Evolutionary conservation across 2,329 filamentous ascomycete species (phyloP).

Genomic region (Xylariaceae sp.): DNA sequence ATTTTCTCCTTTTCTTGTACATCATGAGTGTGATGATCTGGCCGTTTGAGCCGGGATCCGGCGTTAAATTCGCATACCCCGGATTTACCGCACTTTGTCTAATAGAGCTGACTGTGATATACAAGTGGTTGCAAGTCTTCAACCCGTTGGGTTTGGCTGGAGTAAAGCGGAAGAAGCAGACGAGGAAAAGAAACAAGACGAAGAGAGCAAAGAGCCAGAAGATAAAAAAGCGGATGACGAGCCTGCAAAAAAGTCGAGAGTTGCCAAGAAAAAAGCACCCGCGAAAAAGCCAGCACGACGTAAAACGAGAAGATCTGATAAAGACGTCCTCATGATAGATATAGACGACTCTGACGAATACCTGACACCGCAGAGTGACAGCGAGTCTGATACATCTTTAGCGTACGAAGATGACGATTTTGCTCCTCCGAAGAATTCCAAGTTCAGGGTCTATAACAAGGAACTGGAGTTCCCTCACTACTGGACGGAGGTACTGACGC

Average conservation of each 20-base stretch:
- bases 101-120: slow-evolving; percentile 1
- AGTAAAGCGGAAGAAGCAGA: slow-evolving; percentile 78
- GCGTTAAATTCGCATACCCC: too few relatives aligned
- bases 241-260: slow-evolving; percentile 36
- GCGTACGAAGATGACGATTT: slow-evolving; percentile 47
- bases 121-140: slow-evolving; percentile 69
- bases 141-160: slow-evolving; percentile 86
- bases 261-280: slow-evolving; percentile 18
- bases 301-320: slow-evolving; percentile 25
- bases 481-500: slow-evolving; percentile 87
- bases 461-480: slow-evolving; percentile 83
- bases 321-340: slow-evolving; percentile 26
- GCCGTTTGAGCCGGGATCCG: neutral
- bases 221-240: slow-evolving; percentile 50
- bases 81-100: neutral
- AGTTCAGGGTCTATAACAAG: slow-evolving; percentile 56
- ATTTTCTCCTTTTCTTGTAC: neutral
- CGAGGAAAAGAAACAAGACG: slow-evolving; percentile 34
- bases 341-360: slow-evolving; percentile 43
- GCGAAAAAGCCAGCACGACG: slow-evolving; percentile 23
- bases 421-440: slow-evolving; percentile 37
- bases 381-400: slow-evolving; percentile 56
- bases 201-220: slow-evolving; percentile 50
- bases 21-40: neutral
- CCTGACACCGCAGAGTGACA: slow-evolving; percentile 45